A percentile compares a stretch with the other conserved stretches of the same genome.
phyloP scores from a whole-genome alignment of 441 rosid genomes.

The Daphne laureola region DNA sequence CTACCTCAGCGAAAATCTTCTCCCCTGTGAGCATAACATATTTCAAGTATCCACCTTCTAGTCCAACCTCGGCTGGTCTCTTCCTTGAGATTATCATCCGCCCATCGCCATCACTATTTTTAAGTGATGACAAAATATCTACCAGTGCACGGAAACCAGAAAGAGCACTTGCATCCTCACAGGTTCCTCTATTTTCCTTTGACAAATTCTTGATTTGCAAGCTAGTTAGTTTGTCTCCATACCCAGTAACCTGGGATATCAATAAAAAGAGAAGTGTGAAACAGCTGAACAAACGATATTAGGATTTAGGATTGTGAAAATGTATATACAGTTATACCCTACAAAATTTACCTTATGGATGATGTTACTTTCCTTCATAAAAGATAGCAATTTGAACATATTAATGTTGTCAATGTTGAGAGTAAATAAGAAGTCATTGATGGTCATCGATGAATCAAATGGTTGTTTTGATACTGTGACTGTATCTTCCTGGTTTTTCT shows the following conservation, averaged over 20 bases:
- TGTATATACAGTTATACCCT: conserved; percentile 5
- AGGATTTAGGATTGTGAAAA: conserved; percentile 12
- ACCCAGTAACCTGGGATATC: conserved; percentile 63
- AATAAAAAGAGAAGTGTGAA: conserved; percentile 10
- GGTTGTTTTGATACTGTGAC: conserved; percentile 24
- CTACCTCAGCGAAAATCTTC: conserved; percentile 88
- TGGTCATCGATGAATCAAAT: conserved; percentile 57
- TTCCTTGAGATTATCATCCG: conserved; percentile 73
- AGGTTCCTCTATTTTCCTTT: conserved; percentile 22
- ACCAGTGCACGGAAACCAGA: conserved; percentile 69
- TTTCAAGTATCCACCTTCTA: conserved; percentile 58
- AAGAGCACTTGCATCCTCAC: conserved; percentile 50
- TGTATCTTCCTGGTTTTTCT: conserved; percentile 26
- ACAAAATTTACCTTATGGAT: conserved; percentile 68
- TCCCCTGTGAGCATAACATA: conserved; percentile 93
- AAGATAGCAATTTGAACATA: conserved; percentile 67
- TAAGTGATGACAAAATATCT: conserved; percentile 62
- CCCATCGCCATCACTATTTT: conserved; percentile 84
- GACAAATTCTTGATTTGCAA: conserved; percentile 33
- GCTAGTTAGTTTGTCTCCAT: conserved; percentile 52
- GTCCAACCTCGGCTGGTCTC: conserved; percentile 34
- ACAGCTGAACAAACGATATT: conserved; percentile 7
- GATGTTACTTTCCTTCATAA: conserved; percentile 78
- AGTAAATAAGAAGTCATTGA: conserved; percentile 79
- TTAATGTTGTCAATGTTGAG: conserved; percentile 86